Base-by-base conservation (phyloP, 306 rosid genomes). In the Luffa aegyptiaca region DNA sequence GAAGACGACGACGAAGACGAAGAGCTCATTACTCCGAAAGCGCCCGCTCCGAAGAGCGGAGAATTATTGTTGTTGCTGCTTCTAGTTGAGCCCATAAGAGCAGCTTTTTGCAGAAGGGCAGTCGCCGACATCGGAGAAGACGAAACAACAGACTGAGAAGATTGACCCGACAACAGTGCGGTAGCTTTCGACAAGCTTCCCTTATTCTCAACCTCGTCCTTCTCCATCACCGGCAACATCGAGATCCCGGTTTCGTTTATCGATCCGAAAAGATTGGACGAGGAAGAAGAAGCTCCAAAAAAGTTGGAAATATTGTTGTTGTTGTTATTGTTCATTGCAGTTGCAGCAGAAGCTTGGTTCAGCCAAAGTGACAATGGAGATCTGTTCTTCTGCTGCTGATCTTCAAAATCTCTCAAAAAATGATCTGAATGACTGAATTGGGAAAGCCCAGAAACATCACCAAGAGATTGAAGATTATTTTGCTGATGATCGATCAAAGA, bases 101-200 rank as follows among this genome's bases (percentile, higher is more conserved):
- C 90, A 3, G 90, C 90, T 42, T 84, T 87, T 39, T 87, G 90
- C 8, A 87, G 71, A 69, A 87, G 88, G 18, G 90, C 90, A 0
- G 90, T 87, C 56, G 90, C 90, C 0, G 90, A 87, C 97, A 94
- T 90, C 3, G 97, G 93, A 9, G 87, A 82, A 36, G 86, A 52
- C 3, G 90, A 82, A 36, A 84, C 83, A 41, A 82, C 81, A 46
- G 86, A 66, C 26, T 80, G 80, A 44, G 69, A n/a, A 8, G 81
- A 41, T 44, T 61, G 52, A 33, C n/a, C 55, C 21, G 39, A 52
- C 41, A 80, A 14, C 49, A 35, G 62, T 0, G 68, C 13, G 1
- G 82, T 63, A 17, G 80, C 81, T 65, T 66, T 79, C 10, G 76
- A 20, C 61, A 79, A 2, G 62, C 58, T 63, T 72, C 76, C 80